Evolutionary conservation across 371 early-diverging fungal genomes (phyloP).

Genomic region (Phascolomyces articulosus): DNA sequence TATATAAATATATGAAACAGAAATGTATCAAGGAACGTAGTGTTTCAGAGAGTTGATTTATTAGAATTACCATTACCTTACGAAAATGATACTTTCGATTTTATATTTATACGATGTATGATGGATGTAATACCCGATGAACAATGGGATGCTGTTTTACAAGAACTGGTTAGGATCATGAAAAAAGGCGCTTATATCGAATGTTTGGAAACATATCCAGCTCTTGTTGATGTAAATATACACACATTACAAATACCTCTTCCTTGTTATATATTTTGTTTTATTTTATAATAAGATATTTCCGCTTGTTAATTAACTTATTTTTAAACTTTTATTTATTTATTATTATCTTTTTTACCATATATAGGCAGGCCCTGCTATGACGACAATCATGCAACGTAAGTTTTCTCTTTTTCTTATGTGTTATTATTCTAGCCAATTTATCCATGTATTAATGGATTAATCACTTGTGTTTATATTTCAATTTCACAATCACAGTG

Average conservation of each 20-base stretch:
- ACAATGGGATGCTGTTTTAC: slow-evolving; percentile 40
- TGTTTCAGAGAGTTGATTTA: slow-evolving; percentile 39
- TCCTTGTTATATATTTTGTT: not conserved
- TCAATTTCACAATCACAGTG: too few species aligned
- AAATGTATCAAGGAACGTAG: slow-evolving; percentile 27
- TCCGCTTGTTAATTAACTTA: not conserved
- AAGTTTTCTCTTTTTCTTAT: slow-evolving; percentile 8
- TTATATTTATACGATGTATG: slow-evolving; percentile 49
- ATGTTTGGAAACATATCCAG: slow-evolving; percentile 47
- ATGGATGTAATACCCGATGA: slow-evolving; percentile 38
- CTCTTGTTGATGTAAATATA: slow-evolving; percentile 34
- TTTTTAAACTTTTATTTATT: not conserved
- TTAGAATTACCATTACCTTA: slow-evolving; percentile 43
- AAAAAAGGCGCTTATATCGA: slow-evolving; percentile 52
- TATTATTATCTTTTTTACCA: not conserved
- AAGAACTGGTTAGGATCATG: slow-evolving; percentile 43
- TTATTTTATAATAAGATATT: too few species aligned
- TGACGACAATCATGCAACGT: slow-evolving; percentile 37
- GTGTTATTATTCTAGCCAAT: too few species aligned
- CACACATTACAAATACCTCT: not conserved
- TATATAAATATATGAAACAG: not conserved
- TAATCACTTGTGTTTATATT: too few species aligned
- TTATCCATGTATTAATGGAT: not conserved
- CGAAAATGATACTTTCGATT: slow-evolving; percentile 44
- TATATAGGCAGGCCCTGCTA: slow-evolving; percentile 31